Evolutionary conservation across 2,329 filamentous ascomycete species (phyloP), one percentile per base, ranked within the genome.

Genomic region (Fusarium gaditjirri): DNA sequence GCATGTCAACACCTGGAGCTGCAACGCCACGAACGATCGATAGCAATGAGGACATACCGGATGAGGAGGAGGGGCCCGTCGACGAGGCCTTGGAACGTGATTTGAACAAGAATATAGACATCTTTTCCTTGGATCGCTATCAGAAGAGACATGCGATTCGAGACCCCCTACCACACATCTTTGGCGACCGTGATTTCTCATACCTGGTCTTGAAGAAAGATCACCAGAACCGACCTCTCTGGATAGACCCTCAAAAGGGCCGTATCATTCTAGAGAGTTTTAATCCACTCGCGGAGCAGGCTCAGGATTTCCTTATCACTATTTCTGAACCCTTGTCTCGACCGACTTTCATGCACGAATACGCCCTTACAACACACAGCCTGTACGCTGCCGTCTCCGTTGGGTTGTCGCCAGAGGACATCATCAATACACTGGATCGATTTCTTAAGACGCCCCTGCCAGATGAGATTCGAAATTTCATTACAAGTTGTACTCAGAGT

Each of bases 371-470:
- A 5, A 91, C 93, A 29, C 95, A 98, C 82, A 97, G 94, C 82
- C 86, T 99, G 59, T 98, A 98, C 82, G 95, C 96, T 35, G 96
- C 96, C 43, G 94, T 98, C 8, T 97, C 94, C 11, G 94, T 98
- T 65, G 96, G 96, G n/a, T 84, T 98, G 66, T 92, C 93, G 56
- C 94, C 94, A 25, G 87, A 92, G 57, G 95, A 98, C 80, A 98
- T 98, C 71, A 94, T 98, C 76, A 92, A 92, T 74, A 94, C 94
- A 41, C 86, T 98, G 55, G 94, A 98, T 75, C 89, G 92, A 41
- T 92, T 98, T 74, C 94, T 94, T 23, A 98, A 98, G 84, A 97
- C 93, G 5, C 91, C 93, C 12, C 85, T 98, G 17, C 94, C 95
- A 0, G 88, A 93, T n/a, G 89, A 91, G 52, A 93, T 98, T 68